These are phyloP conservation scores for Entonaema liquescens DNA, from an alignment of 495 filamentous ascomycete genomes.

Conservation along the genomic window DNA sequence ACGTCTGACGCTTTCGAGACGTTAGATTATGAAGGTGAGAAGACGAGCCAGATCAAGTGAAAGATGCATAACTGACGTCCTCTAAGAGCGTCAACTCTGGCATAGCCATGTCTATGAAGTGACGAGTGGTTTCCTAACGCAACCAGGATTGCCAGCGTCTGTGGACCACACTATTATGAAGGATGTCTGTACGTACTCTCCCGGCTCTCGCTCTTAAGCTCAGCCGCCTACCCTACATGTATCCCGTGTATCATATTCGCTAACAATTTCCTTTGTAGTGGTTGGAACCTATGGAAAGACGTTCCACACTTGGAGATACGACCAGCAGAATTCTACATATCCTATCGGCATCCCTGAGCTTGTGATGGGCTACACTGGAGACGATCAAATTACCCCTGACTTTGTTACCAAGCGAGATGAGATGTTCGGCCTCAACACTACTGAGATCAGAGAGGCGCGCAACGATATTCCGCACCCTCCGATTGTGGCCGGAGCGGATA, in stretches of 20 bases:
- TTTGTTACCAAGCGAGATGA: slow-evolving; percentile 64
- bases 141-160: slow-evolving; percentile 45
- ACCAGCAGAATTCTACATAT: slow-evolving; percentile 41
- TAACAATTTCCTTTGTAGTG: slow-evolving; percentile 26
- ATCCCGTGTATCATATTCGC: not conserved
- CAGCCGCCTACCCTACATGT: not conserved
- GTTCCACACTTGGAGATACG: slow-evolving; percentile 51
- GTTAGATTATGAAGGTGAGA: slow-evolving; percentile 40
- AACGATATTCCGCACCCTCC: slow-evolving; percentile 29
- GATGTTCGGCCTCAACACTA: slow-evolving; percentile 57
- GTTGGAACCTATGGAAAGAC: slow-evolving; percentile 51
- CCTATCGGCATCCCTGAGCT: slow-evolving; percentile 53
- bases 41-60: not conserved
- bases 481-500: slow-evolving; percentile 38
- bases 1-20: slow-evolving; percentile 39
- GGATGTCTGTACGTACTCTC: slow-evolving; percentile 31
- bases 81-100: slow-evolving; percentile 47
- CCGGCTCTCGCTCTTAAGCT: not conserved
- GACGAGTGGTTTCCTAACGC: slow-evolving; percentile 49
- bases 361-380: slow-evolving; percentile 50
- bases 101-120: slow-evolving; percentile 53
- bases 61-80: not conserved
- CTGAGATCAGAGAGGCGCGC: slow-evolving; percentile 29
- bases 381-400: slow-evolving; percentile 59
- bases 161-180: slow-evolving; percentile 52